phyloP scores from a whole-genome alignment of 345 rosid species.

The Streptanthus diversifolius region DNA sequence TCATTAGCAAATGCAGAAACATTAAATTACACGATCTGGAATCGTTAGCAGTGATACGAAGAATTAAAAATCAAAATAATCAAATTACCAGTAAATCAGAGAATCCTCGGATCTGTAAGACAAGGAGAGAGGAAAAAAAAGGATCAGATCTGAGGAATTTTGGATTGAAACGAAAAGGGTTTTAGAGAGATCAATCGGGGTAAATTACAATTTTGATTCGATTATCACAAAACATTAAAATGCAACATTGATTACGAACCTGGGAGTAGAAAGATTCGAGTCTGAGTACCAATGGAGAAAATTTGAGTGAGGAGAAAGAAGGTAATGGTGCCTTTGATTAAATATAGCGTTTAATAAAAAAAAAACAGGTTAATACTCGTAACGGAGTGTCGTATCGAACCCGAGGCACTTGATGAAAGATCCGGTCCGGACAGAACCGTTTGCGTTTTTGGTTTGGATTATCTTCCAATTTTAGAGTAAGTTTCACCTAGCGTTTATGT shows the following conservation, averaged over 20 bases:
- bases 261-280: constrained; percentile 12
- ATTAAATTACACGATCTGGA: neutral
- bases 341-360: neutral
- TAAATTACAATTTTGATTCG: neutral
- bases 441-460: neutral
- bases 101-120: constrained; percentile 28
- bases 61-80: neutral
- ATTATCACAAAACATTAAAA: neutral
- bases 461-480: neutral
- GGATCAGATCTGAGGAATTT: constrained; percentile 26
- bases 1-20: neutral
- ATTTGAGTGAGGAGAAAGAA: neutral
- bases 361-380: neutral
- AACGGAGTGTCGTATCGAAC: constrained; percentile 3
- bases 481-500: neutral
- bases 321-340: neutral
- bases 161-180: constrained; percentile 4
- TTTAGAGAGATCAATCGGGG: constrained; percentile 16
- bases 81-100: constrained; percentile 9
- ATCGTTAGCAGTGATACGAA: neutral
- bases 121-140: neutral
- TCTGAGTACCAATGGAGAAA: constrained; percentile 11
- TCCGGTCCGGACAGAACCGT: constrained; percentile 7
- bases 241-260: constrained; percentile 14
- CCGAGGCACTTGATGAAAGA: neutral